These are phyloP conservation scores for Cladosporium sp. DNA, from an alignment of 2,329 filamentous ascomycete genomes.

Conservation along the genomic window DNA sequence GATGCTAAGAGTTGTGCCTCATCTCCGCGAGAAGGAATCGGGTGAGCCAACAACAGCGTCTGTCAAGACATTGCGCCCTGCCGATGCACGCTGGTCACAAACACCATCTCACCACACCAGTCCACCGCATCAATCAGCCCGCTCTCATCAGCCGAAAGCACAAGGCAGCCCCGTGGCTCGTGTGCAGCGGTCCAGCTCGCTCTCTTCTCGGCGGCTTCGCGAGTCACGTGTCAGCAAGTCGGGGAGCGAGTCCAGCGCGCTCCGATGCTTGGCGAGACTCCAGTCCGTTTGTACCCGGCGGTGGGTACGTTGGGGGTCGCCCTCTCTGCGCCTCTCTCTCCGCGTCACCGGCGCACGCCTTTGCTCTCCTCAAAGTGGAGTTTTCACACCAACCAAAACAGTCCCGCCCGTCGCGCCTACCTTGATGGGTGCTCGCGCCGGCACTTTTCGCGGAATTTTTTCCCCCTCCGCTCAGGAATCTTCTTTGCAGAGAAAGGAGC, in stretches of 20 bases:
- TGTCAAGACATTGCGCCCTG: too few relatives aligned
- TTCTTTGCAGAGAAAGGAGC: slow-evolving; percentile 10
- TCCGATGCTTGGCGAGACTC: slow-evolving; percentile 1
- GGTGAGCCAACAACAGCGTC: not conserved
- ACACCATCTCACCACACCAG: not conserved
- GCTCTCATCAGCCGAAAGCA: slow-evolving; percentile 1
- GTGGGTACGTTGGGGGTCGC: slow-evolving; percentile 4
- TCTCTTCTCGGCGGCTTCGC: slow-evolving; percentile 8
- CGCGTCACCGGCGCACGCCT: not conserved
- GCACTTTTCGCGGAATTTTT: not conserved
- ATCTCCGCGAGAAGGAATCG: slow-evolving; percentile 1
- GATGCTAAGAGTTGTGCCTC: slow-evolving; percentile 4
- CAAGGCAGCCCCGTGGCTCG: slow-evolving; percentile 10
- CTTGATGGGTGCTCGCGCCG: not conserved
- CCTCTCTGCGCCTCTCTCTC: not conserved
- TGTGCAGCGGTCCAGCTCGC: slow-evolving; percentile 6
- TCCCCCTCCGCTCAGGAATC: not conserved
- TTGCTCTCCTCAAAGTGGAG: not conserved
- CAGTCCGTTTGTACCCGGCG: slow-evolving; percentile 6
- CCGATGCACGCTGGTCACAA: not conserved
- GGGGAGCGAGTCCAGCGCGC: too few relatives aligned
- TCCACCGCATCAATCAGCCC: not conserved
- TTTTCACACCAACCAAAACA: slow-evolving; percentile 2
- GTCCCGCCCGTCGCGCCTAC: not conserved
- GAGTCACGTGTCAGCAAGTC: slow-evolving; percentile 1